Percentiles rank a stretch among this genome's conserved stretches.
These are phyloP conservation scores for Fagus crenata DNA, from an alignment of 306 rosid genomes.

Conservation along the genomic window DNA sequence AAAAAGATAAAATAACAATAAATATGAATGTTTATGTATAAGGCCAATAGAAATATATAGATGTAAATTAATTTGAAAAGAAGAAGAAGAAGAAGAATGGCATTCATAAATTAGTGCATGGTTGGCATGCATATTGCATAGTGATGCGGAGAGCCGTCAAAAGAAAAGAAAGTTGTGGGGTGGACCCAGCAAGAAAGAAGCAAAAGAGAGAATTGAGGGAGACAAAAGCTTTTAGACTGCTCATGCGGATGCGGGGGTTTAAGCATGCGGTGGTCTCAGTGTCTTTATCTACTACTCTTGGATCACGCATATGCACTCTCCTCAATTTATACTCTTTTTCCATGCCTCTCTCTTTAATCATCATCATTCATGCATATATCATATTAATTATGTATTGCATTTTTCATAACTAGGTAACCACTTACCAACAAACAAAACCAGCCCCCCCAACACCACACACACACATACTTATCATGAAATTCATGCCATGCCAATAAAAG, in stretches of 20 bases:
- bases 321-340: background rate
- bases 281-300: background rate
- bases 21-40: no score
- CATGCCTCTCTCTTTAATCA: background rate
- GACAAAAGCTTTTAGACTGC: background rate
- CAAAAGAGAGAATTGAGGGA: background rate
- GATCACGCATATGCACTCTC: background rate
- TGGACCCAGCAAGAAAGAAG: background rate
- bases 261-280: constrained; percentile 3
- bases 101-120: background rate
- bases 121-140: background rate
- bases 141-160: constrained; percentile 6
- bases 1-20: no score
- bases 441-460: background rate
- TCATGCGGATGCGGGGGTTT: background rate
- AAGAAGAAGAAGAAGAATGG: no score
- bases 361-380: background rate
- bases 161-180: background rate
- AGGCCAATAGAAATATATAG: no score
- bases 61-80: background rate
- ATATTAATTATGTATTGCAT: background rate
- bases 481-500: background rate
- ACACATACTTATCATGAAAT: background rate
- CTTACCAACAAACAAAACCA: background rate
- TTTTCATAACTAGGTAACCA: background rate